Evolutionary conservation across 1,284 basidiomycete species (phyloP), one percentile per base, ranked within the genome.

Genomic region (Moesziomyces parantarcticus): DNA sequence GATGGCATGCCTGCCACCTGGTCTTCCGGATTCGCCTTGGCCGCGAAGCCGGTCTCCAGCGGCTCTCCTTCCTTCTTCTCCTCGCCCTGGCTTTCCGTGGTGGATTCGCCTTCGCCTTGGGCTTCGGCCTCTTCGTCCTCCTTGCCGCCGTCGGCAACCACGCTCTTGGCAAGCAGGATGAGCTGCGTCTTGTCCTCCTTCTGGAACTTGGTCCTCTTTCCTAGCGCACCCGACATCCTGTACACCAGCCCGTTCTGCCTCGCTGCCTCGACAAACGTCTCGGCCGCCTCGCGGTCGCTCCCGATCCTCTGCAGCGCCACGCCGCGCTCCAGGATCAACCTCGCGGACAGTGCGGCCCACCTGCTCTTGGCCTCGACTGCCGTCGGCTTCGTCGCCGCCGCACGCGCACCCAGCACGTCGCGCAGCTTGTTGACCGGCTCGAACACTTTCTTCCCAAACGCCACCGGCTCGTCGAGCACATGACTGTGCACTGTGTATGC

Each of bases 131-230:
- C 58, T 23, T 69, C 63, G 11, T 66, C 65, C 44, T 77, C 76
- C 50, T 74, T 64, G 3, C 72, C 74, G 13, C 64, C 67, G 18
- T 67, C 78, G 3, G 57, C 74, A 20, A 76, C 75, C 4, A 63
- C 58, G 65, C 92, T 94, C 85, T 94, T 90, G 32, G 97, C 96
- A 11, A 99, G 88, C n/a, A 99, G 87, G 34, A 99, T 91, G 45
- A 99, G 89, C 85, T 98, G 96, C 57, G 90, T 92, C 65, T 92
- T 87, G 48, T 93, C 92, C 54, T 87, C 89, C 71, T 91, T 87
- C 84, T 99, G 97, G 85, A 92, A 99, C 84, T 94, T 97, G 16
- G 97, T 99, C 63, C 92, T 88, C 85, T 92, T 95, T 23, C 97
- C 97, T 59, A 96, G 86, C 8, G 94, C 93, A 14, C 97, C 97